phyloP scores from a whole-genome alignment of 805 yeast genomes.

The Komagataella populi region DNA sequence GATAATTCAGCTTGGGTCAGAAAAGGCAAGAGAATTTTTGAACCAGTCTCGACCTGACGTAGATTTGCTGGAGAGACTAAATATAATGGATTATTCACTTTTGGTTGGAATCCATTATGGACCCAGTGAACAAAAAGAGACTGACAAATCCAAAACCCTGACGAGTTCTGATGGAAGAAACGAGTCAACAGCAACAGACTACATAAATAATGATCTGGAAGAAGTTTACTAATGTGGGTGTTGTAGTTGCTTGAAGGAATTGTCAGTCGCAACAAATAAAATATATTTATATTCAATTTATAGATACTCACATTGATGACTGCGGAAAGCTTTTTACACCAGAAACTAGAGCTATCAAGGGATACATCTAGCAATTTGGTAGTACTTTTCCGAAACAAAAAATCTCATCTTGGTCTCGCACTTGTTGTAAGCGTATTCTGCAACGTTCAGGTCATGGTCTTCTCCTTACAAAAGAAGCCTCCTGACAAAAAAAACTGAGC shows the following conservation, averaged over 20 bases:
- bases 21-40: constrained; percentile 42
- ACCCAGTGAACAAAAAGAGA: constrained; percentile 25
- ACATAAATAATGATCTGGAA: constrained; percentile 40
- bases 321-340: too few relatives aligned
- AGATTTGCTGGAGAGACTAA: constrained; percentile 50
- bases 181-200: constrained; percentile 22
- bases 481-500: too few relatives aligned
- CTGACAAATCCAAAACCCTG: constrained; percentile 23
- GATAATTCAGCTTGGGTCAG: constrained; percentile 66
- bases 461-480: too few relatives aligned
- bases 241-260: constrained; percentile 65
- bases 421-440: too few relatives aligned
- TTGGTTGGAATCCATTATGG: constrained; percentile 75
- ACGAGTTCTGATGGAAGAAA: not conserved
- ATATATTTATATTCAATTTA: too few relatives aligned
- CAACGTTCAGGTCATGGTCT: too few relatives aligned
- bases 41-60: constrained; percentile 71
- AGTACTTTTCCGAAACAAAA: too few relatives aligned
- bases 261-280: too few relatives aligned
- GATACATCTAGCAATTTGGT: too few relatives aligned
- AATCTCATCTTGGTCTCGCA: too few relatives aligned
- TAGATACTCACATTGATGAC: too few relatives aligned
- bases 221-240: constrained; percentile 83
- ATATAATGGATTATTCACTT: constrained; percentile 93
- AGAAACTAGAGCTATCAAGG: too few relatives aligned